Evolutionary conservation across 2,329 filamentous ascomycete species (phyloP), one percentile per base, ranked within the genome.

Genomic region (Fusarium poae): DNA sequence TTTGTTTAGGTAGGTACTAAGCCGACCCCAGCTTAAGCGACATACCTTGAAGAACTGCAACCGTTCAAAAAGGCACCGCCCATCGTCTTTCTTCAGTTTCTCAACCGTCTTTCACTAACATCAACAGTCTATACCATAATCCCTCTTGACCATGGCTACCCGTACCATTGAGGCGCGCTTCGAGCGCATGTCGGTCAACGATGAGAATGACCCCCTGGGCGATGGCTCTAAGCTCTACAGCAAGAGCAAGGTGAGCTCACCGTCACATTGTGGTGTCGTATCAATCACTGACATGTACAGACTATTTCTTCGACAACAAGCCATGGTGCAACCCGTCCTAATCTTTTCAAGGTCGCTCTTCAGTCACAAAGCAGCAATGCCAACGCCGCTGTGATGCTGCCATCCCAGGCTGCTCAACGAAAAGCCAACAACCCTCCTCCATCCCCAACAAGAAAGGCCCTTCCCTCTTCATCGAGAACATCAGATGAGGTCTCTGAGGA

Each of bases 161-260:
- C 88, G 92, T 73, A 89, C 88, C 52, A 85, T 98, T 46, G 95
- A 97, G 82, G 85, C 92, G 81, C 92, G 92, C 74, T 93, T 98
- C 77, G 94, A 97, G 88, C 91, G 90, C 80, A 88, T 97, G 82
- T 91, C 92, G 21, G 92, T 97, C 67, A 91, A 92, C 74, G 94
- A 97, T 77, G 94, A 97, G 81, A 97, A 95, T 77, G 91, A 93
- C 62, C 80, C 83, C 65, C 80, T 83, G 32, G 82, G 82, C 56
- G 84, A 88, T 67, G 83, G 81, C 66, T 81, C 81, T 58, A 85
- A 85, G 67, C 65, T 71, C 27, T 90, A 92, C 78, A 84, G 88
- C 71, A 97, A 97, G 81, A 80, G 88, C 65, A 97, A 97, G 89
- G 94, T 95, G 83, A 59, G 77, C 50, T 35, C 44, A 27, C 27